phyloP scores from a whole-genome alignment of 2,329 filamentous ascomycete genomes.

The Scedosporium aurantiacum region DNA sequence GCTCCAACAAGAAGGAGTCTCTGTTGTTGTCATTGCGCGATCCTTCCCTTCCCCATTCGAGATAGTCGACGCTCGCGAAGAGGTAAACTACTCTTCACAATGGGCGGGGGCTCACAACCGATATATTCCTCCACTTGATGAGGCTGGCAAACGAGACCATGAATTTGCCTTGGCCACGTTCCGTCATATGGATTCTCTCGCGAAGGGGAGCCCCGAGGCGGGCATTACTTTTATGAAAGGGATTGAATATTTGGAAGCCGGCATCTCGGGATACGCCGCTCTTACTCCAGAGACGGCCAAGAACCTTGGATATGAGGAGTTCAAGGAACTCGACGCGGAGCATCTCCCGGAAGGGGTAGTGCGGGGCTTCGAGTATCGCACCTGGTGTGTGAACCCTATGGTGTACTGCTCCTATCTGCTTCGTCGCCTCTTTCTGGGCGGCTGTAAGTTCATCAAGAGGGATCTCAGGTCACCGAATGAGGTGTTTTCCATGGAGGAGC shows the following conservation, averaged over 20 bases:
- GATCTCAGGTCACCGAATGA: conserved; percentile 26
- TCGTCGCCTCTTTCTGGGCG: conserved; percentile 15
- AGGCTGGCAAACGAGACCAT: conserved; percentile 28
- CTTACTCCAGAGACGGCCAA: conserved; percentile 21
- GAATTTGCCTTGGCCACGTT: conserved; percentile 30
- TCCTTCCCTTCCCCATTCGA: conserved; percentile 37
- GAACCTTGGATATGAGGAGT: conserved; percentile 24
- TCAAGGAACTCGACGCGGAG: conserved; percentile 21
- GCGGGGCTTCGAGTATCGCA: conserved; percentile 40
- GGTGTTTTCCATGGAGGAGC: conserved; percentile 22
- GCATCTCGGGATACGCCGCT: conserved; percentile 24
- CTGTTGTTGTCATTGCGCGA: conserved; percentile 31
- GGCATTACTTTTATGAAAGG: conserved; percentile 39
- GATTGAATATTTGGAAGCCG: conserved; percentile 40
- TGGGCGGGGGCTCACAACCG: conserved; percentile 48
- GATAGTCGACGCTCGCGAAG: conserved; percentile 24
- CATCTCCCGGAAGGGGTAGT: conserved; percentile 30
- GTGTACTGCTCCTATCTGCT: conserved; percentile 39
- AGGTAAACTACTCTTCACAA: conserved; percentile 44
- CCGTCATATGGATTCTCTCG: conserved; percentile 26
- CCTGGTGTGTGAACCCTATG: conserved; percentile 44
- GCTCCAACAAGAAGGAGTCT: conserved; percentile 28
- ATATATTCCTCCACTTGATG: conserved; percentile 27
- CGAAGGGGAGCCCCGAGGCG: conserved; percentile 20
- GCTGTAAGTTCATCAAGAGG: conserved; percentile 21